These are phyloP conservation scores for Sindora glabra DNA, from an alignment of 306 rosid species.

Conservation along the genomic window DNA sequence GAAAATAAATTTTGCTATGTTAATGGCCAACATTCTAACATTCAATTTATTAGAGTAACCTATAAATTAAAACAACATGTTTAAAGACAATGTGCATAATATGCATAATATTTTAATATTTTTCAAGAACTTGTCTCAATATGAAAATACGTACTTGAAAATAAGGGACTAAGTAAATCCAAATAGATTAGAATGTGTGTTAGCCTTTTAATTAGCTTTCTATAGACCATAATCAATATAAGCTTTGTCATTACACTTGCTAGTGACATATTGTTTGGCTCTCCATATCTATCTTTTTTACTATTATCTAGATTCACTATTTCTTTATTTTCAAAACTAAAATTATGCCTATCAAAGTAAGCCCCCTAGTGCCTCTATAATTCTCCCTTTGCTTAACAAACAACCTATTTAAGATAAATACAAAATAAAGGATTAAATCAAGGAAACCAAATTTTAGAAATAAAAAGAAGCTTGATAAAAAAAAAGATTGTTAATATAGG, in stretches of 20 bases:
- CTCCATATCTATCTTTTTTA: constrained; percentile 50
- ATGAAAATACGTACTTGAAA: constrained; percentile 35
- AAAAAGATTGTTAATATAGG: too few relatives aligned
- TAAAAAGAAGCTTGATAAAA: too few relatives aligned
- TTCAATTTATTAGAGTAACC: constrained; percentile 51
- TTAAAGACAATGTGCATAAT: not conserved
- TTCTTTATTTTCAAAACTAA: constrained; percentile 79
- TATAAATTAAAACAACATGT: not conserved
- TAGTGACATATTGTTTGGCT: constrained; percentile 69
- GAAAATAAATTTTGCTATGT: constrained; percentile 74
- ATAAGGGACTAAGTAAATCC: constrained; percentile 88
- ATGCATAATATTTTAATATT: not conserved
- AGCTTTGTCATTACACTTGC: constrained; percentile 95
- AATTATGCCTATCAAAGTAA: constrained; percentile 55
- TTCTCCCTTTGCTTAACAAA: constrained; percentile 58
- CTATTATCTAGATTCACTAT: constrained; percentile 37
- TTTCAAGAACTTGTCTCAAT: not conserved
- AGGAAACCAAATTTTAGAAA: too few relatives aligned
- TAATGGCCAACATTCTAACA: constrained; percentile 72
- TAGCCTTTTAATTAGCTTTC: constrained; percentile 87
- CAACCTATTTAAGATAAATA: too few relatives aligned
- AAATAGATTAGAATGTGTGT: constrained; percentile 76
- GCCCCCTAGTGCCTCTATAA: constrained; percentile 59
- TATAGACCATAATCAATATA: constrained; percentile 90
- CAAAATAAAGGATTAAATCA: too few relatives aligned